Evolutionary conservation across 1,284 basidiomycete species (phyloP).

Genomic region (Thelephora terrestris): DNA sequence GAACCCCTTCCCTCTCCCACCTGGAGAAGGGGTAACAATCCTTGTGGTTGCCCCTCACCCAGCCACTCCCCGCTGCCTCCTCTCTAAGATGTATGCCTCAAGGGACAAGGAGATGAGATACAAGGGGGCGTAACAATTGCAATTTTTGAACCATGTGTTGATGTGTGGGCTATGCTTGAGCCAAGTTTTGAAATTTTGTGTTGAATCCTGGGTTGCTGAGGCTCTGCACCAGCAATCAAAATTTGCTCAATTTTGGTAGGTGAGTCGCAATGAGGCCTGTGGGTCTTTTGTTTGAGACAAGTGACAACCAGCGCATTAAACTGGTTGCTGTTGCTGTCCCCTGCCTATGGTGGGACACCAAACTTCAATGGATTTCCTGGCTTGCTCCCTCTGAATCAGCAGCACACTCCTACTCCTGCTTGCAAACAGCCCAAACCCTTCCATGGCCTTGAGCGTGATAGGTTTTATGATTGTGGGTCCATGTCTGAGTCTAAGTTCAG

Average conservation of each 20-base stretch:
- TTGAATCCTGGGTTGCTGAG: too few relatives aligned
- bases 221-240: too few relatives aligned
- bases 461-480: conserved; percentile 22
- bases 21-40: conserved; percentile 5
- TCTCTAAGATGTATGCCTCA: conserved; percentile 50
- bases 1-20: conserved; percentile 45
- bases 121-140: conserved; percentile 19
- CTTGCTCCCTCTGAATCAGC: conserved; percentile 30
- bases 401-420: conserved; percentile 47
- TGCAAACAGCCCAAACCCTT: conserved; percentile 37
- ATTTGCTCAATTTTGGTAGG: too few relatives aligned
- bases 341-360: conserved; percentile 6
- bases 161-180: conserved; percentile 1
- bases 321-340: conserved; percentile 4
- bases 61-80: conserved; percentile 34
- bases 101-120: conserved; percentile 43
- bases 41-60: conserved; percentile 4
- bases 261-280: background rate
- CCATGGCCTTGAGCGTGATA: conserved; percentile 25
- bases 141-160: conserved; percentile 3
- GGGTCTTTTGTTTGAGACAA: conserved; percentile 8
- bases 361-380: conserved; percentile 8
- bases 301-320: background rate
- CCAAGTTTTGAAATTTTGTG: too few relatives aligned
- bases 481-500: too few relatives aligned